These are phyloP conservation scores for Saccharum hybrid DNA, from an alignment of 202 grass and related monocot species.

Conservation along the genomic window DNA sequence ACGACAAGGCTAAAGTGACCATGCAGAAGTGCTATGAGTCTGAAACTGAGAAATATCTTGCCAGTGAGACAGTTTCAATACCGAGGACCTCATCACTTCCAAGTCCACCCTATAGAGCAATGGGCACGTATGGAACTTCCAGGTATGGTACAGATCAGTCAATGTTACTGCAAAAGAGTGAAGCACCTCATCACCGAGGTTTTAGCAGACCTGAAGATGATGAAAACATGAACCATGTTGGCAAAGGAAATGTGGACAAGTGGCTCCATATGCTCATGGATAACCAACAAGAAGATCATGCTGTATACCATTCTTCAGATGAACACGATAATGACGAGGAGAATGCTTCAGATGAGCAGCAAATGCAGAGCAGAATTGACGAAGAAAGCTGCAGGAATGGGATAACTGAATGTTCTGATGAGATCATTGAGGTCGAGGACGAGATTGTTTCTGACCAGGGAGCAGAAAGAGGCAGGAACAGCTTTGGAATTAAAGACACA, in stretches of 20 bases:
- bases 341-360: slow-evolving; percentile 31
- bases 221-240: slow-evolving; percentile 53
- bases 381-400: slow-evolving; percentile 45
- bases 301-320: slow-evolving; percentile 31
- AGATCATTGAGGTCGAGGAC: slow-evolving; percentile 46
- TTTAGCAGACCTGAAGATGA: slow-evolving; percentile 47
- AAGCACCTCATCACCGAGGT: neutral
- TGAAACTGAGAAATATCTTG: slow-evolving; percentile 47
- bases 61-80: slow-evolving; percentile 47
- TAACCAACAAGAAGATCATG: slow-evolving; percentile 48
- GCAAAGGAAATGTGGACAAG: slow-evolving; percentile 69
- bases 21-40: slow-evolving; percentile 39
- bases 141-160: slow-evolving; percentile 41
- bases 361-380: slow-evolving; percentile 28
- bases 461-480: slow-evolving; percentile 51
- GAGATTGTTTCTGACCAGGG: slow-evolving; percentile 35
- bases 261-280: slow-evolving; percentile 85
- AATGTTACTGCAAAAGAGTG: slow-evolving; percentile 11
- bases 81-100: slow-evolving; percentile 50
- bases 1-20: slow-evolving; percentile 43
- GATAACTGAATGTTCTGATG: slow-evolving; percentile 49
- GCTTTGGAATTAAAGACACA: slow-evolving; percentile 64
- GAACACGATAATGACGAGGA: slow-evolving; percentile 7
- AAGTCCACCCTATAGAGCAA: slow-evolving; percentile 54
- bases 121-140: slow-evolving; percentile 8